Evolutionary conservation across 1,139 yeast genomes (phyloP).

Genomic region (Zygoascus sp.): DNA sequence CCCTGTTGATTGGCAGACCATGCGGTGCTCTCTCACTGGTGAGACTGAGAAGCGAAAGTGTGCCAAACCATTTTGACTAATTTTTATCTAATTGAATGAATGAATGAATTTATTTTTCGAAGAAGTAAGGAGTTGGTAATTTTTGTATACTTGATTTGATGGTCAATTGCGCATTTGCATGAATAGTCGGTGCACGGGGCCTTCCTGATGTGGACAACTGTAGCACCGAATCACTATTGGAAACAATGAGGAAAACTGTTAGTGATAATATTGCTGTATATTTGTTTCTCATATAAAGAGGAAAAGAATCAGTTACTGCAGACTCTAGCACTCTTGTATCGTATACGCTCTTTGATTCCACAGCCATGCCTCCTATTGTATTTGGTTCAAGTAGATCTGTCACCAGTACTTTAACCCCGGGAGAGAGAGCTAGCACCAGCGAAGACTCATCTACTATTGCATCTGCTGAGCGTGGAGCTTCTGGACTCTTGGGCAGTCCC

Average conservation of each 20-base stretch:
- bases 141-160: background rate
- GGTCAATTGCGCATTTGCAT: background rate
- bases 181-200: too few species aligned
- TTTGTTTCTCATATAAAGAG: background rate
- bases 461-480: background rate
- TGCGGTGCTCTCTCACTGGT: constrained; percentile 76
- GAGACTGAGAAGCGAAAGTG: constrained; percentile 77
- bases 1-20: constrained; percentile 94
- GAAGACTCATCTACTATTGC: constrained; percentile 1
- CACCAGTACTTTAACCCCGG: background rate
- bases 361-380: background rate
- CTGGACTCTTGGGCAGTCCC: background rate
- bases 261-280: background rate
- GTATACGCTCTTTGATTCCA: background rate
- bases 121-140: background rate
- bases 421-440: background rate
- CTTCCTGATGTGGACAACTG: background rate
- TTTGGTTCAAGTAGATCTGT: background rate
- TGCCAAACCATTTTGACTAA: constrained; percentile 70
- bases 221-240: background rate
- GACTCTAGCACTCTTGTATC: background rate
- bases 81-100: background rate
- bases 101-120: background rate
- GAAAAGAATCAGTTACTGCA: background rate
- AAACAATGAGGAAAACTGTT: background rate